Base-by-base conservation (phyloP, 2,329 filamentous ascomycete species). In the Uncinocarpus reesii region DNA sequence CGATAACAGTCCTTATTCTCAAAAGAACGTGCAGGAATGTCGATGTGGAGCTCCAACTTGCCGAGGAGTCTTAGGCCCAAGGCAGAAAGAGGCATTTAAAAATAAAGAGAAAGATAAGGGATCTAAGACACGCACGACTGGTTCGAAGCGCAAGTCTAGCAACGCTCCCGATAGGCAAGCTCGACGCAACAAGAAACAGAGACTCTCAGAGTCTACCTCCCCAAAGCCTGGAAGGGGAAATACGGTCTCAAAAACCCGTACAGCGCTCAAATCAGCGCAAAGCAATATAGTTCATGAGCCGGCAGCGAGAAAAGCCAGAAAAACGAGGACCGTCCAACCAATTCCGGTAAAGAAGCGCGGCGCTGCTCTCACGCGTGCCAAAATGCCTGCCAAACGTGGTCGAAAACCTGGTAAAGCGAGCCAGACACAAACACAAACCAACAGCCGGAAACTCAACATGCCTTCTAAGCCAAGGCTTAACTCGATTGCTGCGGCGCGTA, bases 1-100 rank as follows among this genome's bases (percentile, higher is more conserved):
- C 7, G 23, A n/a, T n/a, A n/a, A n/a, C 35, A 75, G 72, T 52
- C 75, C 74, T 7, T 78, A 75, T 60, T 80, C 76, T 8, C 71
- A 72, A 53, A 79, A 78, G 58, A 81, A 80, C 55, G 76, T 80
- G 29, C 79, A 83, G 60, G 63, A 73, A 53, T 84, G 80, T 58
- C 75, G 75, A 48, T 84, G 80, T 58, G 79, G 80, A 24, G 71
- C 78, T 7, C 60, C 69, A 7, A 74, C 72, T 29, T 84, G 80
- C 57, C 75, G 80, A 53, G 80, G 80, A 41, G 72, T 80, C 32
- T 66, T 84, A 29, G 78, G 77, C 10, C 75, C 75, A 7, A 73
- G 71, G 45, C 70, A 72, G 3, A 75, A 74, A 57, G 72, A 76
- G 45, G 68, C 68, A 42, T 61, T 64, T 11, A 63, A 51, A 53